Conservation (phyloP, 164 flowering plant species). For the Nymphaea thermarum region DNA sequence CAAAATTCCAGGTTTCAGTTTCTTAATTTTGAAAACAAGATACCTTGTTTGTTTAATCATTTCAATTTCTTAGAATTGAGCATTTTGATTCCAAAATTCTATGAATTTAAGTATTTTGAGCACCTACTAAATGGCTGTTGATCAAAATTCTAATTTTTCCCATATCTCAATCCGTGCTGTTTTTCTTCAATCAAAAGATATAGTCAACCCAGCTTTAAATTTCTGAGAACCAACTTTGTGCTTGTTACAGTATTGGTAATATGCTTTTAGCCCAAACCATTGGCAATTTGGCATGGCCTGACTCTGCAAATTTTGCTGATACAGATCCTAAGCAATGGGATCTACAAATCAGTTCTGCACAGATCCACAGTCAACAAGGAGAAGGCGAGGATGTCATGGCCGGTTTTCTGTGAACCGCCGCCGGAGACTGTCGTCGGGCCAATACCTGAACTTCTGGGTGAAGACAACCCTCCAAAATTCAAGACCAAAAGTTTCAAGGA, state of each 20-base stretch:
- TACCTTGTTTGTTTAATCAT: too few species aligned
- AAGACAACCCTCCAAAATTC: slow-evolving; percentile 41
- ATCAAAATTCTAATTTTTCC: too few species aligned
- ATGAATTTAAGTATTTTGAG: too few species aligned
- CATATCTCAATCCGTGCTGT: too few species aligned
- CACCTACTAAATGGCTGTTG: too few species aligned
- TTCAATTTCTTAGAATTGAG: too few species aligned
- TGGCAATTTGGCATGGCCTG: too few species aligned
- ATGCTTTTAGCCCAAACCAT: too few species aligned
- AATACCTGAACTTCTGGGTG: slow-evolving; percentile 39
- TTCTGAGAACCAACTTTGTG: neutral
- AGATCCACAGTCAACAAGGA: slow-evolving; percentile 48
- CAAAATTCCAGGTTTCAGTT: too few species aligned
- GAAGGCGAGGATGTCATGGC: slow-evolving; percentile 53
- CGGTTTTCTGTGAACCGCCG: slow-evolving; percentile 51
- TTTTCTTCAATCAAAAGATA: neutral
- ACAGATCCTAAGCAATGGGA: slow-evolving; percentile 54
- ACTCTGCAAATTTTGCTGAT: neutral
- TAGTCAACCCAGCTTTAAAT: neutral
- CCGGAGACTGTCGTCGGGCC: slow-evolving; percentile 45
- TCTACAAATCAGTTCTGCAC: slow-evolving; percentile 39
- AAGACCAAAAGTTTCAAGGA: slow-evolving; percentile 55
- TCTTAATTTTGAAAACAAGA: too few species aligned
- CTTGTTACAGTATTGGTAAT: neutral
- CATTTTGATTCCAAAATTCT: too few species aligned